A percentile compares a stretch with the other conserved stretches of the same genome.
Evolutionary conservation across 2,329 filamentous ascomycete genomes (phyloP).

Genomic region (Alternaria sp.): DNA sequence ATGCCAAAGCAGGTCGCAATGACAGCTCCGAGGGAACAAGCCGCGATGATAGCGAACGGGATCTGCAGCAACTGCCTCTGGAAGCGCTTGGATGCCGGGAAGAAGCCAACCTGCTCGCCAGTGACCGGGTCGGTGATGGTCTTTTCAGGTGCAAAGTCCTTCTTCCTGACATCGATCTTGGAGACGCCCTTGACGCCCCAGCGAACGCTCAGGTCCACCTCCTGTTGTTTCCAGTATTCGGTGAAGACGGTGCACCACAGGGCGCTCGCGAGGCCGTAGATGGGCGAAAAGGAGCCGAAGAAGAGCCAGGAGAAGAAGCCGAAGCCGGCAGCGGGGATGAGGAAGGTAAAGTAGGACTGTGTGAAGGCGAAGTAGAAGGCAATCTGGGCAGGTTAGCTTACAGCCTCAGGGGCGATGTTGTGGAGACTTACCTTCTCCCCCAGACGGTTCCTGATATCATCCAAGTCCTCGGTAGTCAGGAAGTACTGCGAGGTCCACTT

Average conservation of each 20-base stretch:
- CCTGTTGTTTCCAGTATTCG: slow-evolving; percentile 95
- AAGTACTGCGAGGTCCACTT: slow-evolving; percentile 58
- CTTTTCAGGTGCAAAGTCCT: slow-evolving; percentile 80
- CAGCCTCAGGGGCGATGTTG: background rate
- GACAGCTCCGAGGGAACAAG: slow-evolving; percentile 75
- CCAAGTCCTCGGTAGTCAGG: slow-evolving; percentile 56
- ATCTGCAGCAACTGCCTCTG: slow-evolving; percentile 79
- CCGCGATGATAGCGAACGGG: slow-evolving; percentile 80
- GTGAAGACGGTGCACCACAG: slow-evolving; percentile 90
- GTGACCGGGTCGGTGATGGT: slow-evolving; percentile 80
- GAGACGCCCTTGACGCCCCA: slow-evolving; percentile 91
- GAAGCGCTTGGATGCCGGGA: slow-evolving; percentile 76
- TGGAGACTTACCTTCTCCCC: slow-evolving; percentile 52
- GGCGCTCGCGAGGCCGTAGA: slow-evolving; percentile 79
- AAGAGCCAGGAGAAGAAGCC: slow-evolving; percentile 80
- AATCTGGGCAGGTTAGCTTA: slow-evolving; percentile 58
- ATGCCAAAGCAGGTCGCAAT: slow-evolving; percentile 89
- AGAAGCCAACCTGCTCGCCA: slow-evolving; percentile 77
- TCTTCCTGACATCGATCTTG: slow-evolving; percentile 76
- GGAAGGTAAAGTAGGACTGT: slow-evolving; percentile 85
- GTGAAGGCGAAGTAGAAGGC: slow-evolving; percentile 97
- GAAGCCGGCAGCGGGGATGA: slow-evolving; percentile 80
- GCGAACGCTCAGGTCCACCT: slow-evolving; percentile 81
- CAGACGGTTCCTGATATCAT: slow-evolving; percentile 58
- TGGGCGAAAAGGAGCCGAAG: slow-evolving; percentile 81